phyloP scores from a whole-genome alignment of 2,329 filamentous ascomycete genomes.

The Aotearoamyces nothofagi region DNA sequence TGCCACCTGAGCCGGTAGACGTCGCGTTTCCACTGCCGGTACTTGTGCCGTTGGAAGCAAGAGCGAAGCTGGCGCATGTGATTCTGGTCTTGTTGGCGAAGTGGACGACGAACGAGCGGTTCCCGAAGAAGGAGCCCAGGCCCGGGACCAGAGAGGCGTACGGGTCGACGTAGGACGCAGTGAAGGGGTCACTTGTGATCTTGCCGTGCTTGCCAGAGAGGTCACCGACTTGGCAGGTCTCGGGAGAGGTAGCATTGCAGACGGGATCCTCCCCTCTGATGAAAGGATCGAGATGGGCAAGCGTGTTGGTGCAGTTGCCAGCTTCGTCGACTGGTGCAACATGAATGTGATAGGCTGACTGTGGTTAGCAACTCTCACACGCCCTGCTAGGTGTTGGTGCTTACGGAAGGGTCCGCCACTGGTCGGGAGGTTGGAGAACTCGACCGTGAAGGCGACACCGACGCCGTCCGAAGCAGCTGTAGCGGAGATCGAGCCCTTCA shows the following conservation, averaged over 20 bases:
- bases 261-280: conserved; percentile 36
- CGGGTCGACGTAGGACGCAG: conserved; percentile 34
- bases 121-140: conserved; percentile 43
- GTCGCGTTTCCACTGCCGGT: too few species aligned
- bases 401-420: conserved; percentile 43
- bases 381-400: conserved; percentile 15
- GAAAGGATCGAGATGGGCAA: conserved; percentile 58
- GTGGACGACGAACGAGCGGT: conserved; percentile 50
- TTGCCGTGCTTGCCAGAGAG: conserved; percentile 59
- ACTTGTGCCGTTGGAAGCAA: too few species aligned
- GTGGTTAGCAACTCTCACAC: conserved; percentile 3
- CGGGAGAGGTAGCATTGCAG: conserved; percentile 40
- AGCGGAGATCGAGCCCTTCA: conserved; percentile 36
- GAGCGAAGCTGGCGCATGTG: conserved; percentile 45
- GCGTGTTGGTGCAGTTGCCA: conserved; percentile 57
- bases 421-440: conserved; percentile 41
- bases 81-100: conserved; percentile 48
- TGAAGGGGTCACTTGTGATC: conserved; percentile 35
- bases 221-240: conserved; percentile 64
- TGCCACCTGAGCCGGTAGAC: too few species aligned
- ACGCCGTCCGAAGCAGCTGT: conserved; percentile 30
- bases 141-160: conserved; percentile 39
- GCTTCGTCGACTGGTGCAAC: conserved; percentile 41
- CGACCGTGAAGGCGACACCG: conserved; percentile 38
- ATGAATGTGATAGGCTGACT: conserved; percentile 58